These are phyloP conservation scores for Macadamia integrifolia DNA, from an alignment of 164 flowering plant genomes.

Conservation along the genomic window DNA sequence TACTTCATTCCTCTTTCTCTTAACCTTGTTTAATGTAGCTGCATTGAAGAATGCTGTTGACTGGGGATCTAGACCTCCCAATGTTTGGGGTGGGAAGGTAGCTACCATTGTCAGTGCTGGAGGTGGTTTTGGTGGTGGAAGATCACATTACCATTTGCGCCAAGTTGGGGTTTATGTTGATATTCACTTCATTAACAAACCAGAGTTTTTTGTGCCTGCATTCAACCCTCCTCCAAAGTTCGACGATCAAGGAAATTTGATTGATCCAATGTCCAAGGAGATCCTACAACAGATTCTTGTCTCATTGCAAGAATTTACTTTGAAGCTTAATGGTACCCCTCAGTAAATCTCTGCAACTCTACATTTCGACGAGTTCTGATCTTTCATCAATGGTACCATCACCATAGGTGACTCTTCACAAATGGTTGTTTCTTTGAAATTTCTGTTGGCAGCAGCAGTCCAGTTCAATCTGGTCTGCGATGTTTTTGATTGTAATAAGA, in stretches of 20 bases:
- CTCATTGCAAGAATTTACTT: conserved; percentile 47
- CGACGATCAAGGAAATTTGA: conserved; percentile 58
- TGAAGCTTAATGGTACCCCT: conserved; percentile 34
- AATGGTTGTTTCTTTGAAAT: too few relatives aligned
- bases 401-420: too few relatives aligned
- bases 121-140: conserved; percentile 55
- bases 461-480: too few relatives aligned
- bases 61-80: conserved; percentile 91
- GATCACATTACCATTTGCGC: conserved; percentile 79
- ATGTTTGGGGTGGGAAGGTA: conserved; percentile 80
- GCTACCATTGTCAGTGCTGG: conserved; percentile 76
- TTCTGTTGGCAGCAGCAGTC: too few relatives aligned
- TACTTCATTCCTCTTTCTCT: neutral
- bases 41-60: conserved; percentile 83
- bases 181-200: conserved; percentile 85
- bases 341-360: too few relatives aligned
- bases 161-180: conserved; percentile 79
- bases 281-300: conserved; percentile 45
- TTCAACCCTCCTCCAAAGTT: conserved; percentile 62
- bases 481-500: too few relatives aligned
- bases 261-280: conserved; percentile 37
- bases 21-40: conserved; percentile 17
- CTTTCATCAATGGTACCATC: too few relatives aligned
- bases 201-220: conserved; percentile 54
- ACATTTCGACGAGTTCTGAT: too few relatives aligned